A percentile compares a stretch with the other conserved stretches of the same genome.
These are phyloP conservation scores for Cercospora berteroae DNA, from an alignment of 2,329 filamentous ascomycete species.

Conservation along the genomic window DNA sequence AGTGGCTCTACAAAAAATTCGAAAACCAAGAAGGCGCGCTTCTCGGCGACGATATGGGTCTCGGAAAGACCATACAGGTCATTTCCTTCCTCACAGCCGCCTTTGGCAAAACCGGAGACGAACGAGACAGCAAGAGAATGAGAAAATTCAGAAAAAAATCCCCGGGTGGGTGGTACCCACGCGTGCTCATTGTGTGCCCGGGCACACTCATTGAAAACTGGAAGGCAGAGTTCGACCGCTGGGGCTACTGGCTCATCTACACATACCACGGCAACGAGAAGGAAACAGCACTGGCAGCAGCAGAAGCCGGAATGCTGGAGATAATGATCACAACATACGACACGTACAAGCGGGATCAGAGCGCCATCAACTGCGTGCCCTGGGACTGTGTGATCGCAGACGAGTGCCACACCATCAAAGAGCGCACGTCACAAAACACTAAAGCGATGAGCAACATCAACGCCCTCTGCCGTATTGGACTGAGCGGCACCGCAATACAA, in stretches of 20 bases:
- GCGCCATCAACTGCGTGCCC: constrained; percentile 74
- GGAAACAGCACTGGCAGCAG: constrained; percentile 54
- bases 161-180: constrained; percentile 71
- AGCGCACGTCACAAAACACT: constrained; percentile 71
- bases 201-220: constrained; percentile 88
- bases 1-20: constrained; percentile 84
- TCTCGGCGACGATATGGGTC: constrained; percentile 93
- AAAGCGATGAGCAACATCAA: constrained; percentile 89
- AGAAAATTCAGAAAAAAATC: constrained; percentile 70
- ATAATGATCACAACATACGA: constrained; percentile 92
- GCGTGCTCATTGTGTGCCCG: constrained; percentile 81
- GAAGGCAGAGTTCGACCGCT: constrained; percentile 78
- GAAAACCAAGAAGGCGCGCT: constrained; percentile 89
- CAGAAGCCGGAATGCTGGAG: constrained; percentile 73
- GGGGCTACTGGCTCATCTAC: constrained; percentile 95
- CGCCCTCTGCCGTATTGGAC: constrained; percentile 82
- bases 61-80: constrained; percentile 96
- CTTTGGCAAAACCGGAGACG: constrained; percentile 91
- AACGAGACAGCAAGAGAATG: constrained; percentile 82
- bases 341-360: constrained; percentile 76
- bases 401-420: constrained; percentile 89
- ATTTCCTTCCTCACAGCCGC: constrained; percentile 87
- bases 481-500: constrained; percentile 95
- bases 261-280: constrained; percentile 69
- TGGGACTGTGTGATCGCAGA: constrained; percentile 97